Conservation (phyloP, 495 filamentous ascomycete species). For the Penicillium flavigenum region DNA sequence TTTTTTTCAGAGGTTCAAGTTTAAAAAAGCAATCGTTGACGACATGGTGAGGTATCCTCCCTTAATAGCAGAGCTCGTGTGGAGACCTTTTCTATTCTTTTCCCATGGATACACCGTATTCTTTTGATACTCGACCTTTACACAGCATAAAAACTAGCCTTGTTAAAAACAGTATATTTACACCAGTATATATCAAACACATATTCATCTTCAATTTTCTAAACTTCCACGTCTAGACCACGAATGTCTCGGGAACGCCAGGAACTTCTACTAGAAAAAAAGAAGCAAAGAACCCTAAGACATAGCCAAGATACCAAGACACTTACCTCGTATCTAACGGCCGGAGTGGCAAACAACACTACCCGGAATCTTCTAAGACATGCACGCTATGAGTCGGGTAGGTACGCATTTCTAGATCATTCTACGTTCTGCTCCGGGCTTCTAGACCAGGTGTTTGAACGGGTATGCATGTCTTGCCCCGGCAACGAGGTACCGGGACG, state of each 20-base stretch:
- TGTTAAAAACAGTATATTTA: background rate
- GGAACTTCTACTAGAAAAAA: background rate
- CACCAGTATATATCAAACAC: background rate
- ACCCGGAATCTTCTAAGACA: background rate
- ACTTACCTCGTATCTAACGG: background rate
- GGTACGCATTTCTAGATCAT: background rate
- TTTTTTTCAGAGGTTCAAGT: background rate
- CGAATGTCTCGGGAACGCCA: background rate
- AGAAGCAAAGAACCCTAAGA: background rate
- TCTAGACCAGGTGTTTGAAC: background rate
- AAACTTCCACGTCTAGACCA: background rate
- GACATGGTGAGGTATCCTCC: slow-evolving; percentile 7
- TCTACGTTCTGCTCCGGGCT: background rate
- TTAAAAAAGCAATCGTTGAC: slow-evolving; percentile 1
- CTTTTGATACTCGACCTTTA: background rate
- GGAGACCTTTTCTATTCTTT: no score
- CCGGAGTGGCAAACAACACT: background rate
- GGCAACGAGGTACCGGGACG: background rate
- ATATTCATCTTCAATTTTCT: background rate
- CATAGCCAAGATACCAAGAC: background rate
- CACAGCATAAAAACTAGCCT: background rate
- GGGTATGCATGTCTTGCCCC: background rate
- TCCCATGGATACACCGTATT: background rate
- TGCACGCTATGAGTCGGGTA: background rate
- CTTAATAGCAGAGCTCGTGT: background rate